phyloP scores from a whole-genome alignment of 164 flowering plant genomes.

The Macadamia tetraphylla region DNA sequence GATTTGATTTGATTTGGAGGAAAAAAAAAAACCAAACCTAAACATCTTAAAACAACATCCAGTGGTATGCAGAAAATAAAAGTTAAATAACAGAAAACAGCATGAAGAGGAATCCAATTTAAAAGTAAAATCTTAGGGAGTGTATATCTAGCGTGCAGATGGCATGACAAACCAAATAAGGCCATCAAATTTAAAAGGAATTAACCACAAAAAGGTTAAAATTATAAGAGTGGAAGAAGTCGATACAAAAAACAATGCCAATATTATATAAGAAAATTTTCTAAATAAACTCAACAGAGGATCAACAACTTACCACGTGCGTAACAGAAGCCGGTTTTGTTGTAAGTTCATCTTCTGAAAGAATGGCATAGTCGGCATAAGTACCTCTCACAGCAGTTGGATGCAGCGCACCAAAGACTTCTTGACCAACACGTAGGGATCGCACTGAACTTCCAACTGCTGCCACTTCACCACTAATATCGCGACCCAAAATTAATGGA shows the following conservation, averaged over 20 bases:
- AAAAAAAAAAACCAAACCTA: no score
- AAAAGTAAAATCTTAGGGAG: not conserved
- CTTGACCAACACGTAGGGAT: constrained; percentile 68
- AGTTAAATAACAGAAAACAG: no score
- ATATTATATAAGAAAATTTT: not conserved
- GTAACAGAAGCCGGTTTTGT: constrained; percentile 61
- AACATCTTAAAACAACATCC: no score
- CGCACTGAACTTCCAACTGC: constrained; percentile 69
- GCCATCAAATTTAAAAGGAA: not conserved
- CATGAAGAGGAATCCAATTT: no score
- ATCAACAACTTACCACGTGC: constrained; percentile 58
- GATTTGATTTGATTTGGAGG: no score
- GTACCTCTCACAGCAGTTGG: constrained; percentile 97
- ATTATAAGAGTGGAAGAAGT: not conserved
- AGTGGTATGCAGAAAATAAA: no score
- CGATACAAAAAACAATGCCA: not conserved
- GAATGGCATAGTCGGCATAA: constrained; percentile 86
- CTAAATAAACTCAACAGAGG: not conserved
- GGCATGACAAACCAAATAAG: not conserved
- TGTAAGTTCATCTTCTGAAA: constrained; percentile 69
- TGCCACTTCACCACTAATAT: constrained; percentile 96
- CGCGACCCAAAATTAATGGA: constrained; percentile 92
- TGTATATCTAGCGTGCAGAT: not conserved
- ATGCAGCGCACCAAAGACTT: constrained; percentile 97
- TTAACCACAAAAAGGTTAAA: not conserved